phyloP scores from a whole-genome alignment of 495 filamentous ascomycete species.

The Clavariopsis aquatica region DNA sequence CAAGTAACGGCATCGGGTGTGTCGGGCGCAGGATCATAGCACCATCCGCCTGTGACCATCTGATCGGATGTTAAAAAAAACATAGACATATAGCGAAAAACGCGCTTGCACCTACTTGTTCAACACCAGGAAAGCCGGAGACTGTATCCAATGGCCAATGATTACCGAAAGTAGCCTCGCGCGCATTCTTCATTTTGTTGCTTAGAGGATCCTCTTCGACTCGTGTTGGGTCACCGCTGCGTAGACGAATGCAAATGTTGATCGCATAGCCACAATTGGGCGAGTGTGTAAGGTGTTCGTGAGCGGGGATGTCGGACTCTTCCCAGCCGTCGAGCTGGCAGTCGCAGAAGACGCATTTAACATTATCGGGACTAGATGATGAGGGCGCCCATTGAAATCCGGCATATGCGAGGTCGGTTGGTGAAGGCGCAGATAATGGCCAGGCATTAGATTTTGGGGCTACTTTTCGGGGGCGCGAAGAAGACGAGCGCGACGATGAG shows the following conservation, averaged over 20 bases:
- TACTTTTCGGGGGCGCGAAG: slow-evolving; percentile 50
- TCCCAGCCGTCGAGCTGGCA: slow-evolving; percentile 88
- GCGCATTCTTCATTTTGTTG: slow-evolving; percentile 68
- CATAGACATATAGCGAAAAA: neutral
- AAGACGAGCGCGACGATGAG: slow-evolving; percentile 55
- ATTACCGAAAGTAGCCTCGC: slow-evolving; percentile 73
- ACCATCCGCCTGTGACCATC: slow-evolving; percentile 93
- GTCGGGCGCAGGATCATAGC: slow-evolving; percentile 79
- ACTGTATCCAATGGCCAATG: slow-evolving; percentile 86
- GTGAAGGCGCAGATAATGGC: slow-evolving; percentile 70
- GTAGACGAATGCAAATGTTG: slow-evolving; percentile 67
- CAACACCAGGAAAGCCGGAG: slow-evolving; percentile 61
- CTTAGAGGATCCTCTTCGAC: slow-evolving; percentile 69
- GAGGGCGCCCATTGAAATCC: slow-evolving; percentile 87
- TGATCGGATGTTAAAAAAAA: slow-evolving; percentile 44
- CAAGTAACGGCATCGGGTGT: slow-evolving; percentile 84
- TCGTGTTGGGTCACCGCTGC: slow-evolving; percentile 61
- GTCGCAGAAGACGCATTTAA: slow-evolving; percentile 80
- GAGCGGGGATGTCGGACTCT: slow-evolving; percentile 71
- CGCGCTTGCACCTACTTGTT: slow-evolving; percentile 18
- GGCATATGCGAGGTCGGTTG: slow-evolving; percentile 78
- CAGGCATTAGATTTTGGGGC: slow-evolving; percentile 65
- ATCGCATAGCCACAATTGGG: slow-evolving; percentile 86
- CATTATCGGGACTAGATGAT: slow-evolving; percentile 76
- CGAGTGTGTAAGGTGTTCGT: slow-evolving; percentile 82